Evolutionary conservation across 208 protist genomes (phyloP).

Genomic region (Leptomonas pyrrhocoris): DNA sequence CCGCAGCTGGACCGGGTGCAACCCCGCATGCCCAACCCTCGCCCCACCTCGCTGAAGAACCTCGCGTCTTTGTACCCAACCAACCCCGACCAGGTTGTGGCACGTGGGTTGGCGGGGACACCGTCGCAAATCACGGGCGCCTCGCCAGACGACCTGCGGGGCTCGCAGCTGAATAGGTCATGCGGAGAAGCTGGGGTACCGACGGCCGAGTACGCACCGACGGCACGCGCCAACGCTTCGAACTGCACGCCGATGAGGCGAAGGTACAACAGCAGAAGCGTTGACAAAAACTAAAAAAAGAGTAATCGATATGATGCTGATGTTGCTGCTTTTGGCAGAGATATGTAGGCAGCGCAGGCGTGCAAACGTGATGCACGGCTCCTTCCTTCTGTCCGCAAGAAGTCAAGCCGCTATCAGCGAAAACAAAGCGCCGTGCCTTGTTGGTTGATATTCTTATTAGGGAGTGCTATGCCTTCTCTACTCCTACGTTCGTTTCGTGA

Average conservation of each 20-base stretch:
- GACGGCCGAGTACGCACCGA: conserved; percentile 1
- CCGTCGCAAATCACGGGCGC: neutral
- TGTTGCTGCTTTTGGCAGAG: no score
- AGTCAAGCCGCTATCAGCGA: no score
- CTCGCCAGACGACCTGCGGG: neutral
- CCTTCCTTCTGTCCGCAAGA: no score
- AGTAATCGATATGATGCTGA: neutral
- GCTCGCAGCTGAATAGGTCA: neutral
- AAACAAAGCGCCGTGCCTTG: no score
- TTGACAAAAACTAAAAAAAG: neutral
- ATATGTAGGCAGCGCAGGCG: no score
- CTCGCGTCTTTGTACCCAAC: neutral
- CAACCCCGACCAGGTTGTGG: no score
- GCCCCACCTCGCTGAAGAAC: neutral
- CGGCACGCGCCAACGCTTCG: neutral
- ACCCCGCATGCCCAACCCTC: neutral
- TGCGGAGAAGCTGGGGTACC: neutral
- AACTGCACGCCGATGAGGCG: neutral
- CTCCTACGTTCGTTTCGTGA: no score
- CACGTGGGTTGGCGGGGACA: neutral
- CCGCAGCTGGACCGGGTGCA: neutral
- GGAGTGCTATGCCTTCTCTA: no score
- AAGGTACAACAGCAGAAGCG: neutral
- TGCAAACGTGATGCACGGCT: no score
- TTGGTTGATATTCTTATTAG: no score